Conservation (phyloP, 2,329 filamentous ascomycete genomes). For the Alternaria sp. region DNA sequence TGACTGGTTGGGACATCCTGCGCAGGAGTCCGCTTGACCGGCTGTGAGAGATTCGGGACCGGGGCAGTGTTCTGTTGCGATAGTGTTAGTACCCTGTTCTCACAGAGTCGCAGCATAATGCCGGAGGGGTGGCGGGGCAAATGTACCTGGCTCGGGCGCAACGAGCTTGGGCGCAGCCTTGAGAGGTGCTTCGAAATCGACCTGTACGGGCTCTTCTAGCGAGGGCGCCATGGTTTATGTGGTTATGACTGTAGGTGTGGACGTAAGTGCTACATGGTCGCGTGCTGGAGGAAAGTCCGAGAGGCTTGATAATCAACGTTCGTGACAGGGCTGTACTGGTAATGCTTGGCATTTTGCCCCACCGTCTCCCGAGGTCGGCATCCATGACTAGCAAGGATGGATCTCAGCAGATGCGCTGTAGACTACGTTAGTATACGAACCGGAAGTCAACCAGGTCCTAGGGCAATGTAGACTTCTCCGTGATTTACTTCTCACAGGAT, state of each 20-base stretch:
- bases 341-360: conserved; percentile 34
- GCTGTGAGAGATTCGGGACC: conserved; percentile 79
- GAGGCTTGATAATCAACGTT: conserved; percentile 43
- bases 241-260: conserved; percentile 4
- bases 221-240: conserved; percentile 73
- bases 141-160: conserved; percentile 80
- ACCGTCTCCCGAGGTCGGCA: conserved; percentile 31
- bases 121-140: conserved; percentile 50
- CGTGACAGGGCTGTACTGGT: conserved; percentile 29
- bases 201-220: conserved; percentile 71
- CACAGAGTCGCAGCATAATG: neutral
- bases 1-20: conserved; percentile 91
- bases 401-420: neutral
- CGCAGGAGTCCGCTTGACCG: conserved; percentile 78
- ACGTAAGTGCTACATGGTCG: conserved; percentile 27
- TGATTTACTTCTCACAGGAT: neutral
- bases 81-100: conserved; percentile 1
- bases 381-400: conserved; percentile 2
- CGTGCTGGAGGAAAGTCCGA: conserved; percentile 24
- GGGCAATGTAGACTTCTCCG: neutral
- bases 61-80: conserved; percentile 78
- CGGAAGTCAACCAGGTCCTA: neutral
- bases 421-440: neutral
- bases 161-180: conserved; percentile 84
- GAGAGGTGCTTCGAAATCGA: conserved; percentile 76